Conservation (phyloP, 495 filamentous ascomycete genomes). For the Melanomma pulvis-pyrius region DNA sequence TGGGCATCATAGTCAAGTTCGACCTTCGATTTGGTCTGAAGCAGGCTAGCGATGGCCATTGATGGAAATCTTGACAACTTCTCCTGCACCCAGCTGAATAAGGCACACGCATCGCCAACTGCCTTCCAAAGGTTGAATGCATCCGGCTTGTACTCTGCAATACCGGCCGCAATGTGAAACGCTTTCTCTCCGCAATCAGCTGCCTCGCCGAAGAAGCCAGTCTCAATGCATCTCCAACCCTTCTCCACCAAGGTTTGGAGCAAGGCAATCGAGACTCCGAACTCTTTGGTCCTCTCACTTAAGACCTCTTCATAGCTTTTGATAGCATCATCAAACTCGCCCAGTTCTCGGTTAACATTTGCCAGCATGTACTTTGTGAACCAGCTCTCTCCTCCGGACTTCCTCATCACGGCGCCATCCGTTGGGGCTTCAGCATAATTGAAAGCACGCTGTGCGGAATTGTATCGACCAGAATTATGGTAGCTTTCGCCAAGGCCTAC, state of each 20-base stretch:
- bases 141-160: slow-evolving; percentile 57
- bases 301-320: slow-evolving; percentile 73
- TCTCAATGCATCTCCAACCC: slow-evolving; percentile 74
- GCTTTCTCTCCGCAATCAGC: slow-evolving; percentile 65
- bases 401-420: slow-evolving; percentile 52
- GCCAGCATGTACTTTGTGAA: slow-evolving; percentile 97
- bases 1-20: slow-evolving; percentile 64
- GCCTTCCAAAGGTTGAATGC: slow-evolving; percentile 97
- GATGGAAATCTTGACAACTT: slow-evolving; percentile 62
- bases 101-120: slow-evolving; percentile 81
- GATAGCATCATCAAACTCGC: slow-evolving; percentile 83
- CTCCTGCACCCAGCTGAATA: slow-evolving; percentile 77
- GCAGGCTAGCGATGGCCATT: slow-evolving; percentile 56
- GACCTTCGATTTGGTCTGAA: slow-evolving; percentile 47
- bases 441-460: slow-evolving; percentile 90
- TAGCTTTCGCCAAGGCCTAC: slow-evolving; percentile 95
- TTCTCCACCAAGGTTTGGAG: slow-evolving; percentile 84
- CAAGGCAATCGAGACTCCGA: slow-evolving; percentile 82
- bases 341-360: slow-evolving; percentile 88
- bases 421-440: slow-evolving; percentile 75
- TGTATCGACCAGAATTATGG: slow-evolving; percentile 87
- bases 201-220: slow-evolving; percentile 81
- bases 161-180: slow-evolving; percentile 56
- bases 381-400: slow-evolving; percentile 67
- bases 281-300: slow-evolving; percentile 65